These are phyloP conservation scores for Babesia sp. DNA, from an alignment of 169 alveolate species.

Conservation along the genomic window DNA sequence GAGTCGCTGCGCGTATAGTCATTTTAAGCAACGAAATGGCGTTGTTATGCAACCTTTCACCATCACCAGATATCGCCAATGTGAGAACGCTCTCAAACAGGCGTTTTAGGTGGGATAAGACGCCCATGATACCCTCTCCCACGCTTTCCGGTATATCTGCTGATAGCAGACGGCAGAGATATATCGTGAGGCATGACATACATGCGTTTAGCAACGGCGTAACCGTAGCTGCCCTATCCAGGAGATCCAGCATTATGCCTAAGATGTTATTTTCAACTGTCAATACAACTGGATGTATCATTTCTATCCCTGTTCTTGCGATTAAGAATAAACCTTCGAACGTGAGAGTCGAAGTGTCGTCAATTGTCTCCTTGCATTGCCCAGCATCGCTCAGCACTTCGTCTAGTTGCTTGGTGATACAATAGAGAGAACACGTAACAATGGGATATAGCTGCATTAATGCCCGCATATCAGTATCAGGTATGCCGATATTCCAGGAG, in stretches of 20 bases:
- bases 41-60: constrained; percentile 17
- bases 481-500: constrained; percentile 32
- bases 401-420: constrained; percentile 42
- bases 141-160: not conserved
- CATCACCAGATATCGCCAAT: constrained; percentile 34
- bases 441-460: constrained; percentile 38
- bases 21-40: constrained; percentile 43
- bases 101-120: constrained; percentile 24
- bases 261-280: constrained; percentile 30
- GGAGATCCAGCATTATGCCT: constrained; percentile 18
- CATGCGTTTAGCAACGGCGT: constrained; percentile 37
- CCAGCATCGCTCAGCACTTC: constrained; percentile 17
- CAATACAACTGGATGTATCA: constrained; percentile 47
- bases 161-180: constrained; percentile 50
- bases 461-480: constrained; percentile 24
- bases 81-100: constrained; percentile 34
- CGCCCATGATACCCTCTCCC: not conserved
- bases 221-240: constrained; percentile 23
- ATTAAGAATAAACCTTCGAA: constrained; percentile 61
- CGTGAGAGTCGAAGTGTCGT: constrained; percentile 62
- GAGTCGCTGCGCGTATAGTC: constrained; percentile 4
- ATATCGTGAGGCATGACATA: constrained; percentile 29
- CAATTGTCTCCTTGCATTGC: not conserved
- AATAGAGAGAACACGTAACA: constrained; percentile 39
- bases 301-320: constrained; percentile 37